Conservation (phyloP, 2,329 filamentous ascomycete species). For the Sordariomycetes sp. region DNA sequence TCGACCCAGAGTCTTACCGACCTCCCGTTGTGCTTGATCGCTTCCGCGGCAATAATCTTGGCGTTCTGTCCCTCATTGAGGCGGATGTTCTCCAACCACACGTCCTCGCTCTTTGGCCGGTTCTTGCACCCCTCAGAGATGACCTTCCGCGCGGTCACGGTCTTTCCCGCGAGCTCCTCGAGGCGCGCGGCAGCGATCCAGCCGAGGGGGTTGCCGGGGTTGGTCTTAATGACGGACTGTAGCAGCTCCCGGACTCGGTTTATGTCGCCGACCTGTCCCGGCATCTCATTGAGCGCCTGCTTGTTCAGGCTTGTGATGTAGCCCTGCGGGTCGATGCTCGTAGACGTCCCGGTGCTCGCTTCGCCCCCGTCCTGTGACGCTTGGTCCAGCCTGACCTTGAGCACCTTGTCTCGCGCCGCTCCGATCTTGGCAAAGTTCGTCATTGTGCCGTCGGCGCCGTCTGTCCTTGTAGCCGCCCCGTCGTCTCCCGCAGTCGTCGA, state of each 20-base stretch:
- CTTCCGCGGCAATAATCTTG: slow-evolving; percentile 88
- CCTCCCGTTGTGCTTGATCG: slow-evolving; percentile 81
- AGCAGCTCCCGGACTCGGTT: slow-evolving; percentile 84
- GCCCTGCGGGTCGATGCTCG: slow-evolving; percentile 87
- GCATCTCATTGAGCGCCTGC: slow-evolving; percentile 66
- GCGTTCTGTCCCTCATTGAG: slow-evolving; percentile 88
- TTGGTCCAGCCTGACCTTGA: slow-evolving; percentile 88
- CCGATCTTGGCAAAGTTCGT: slow-evolving; percentile 98
- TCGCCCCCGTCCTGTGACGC: slow-evolving; percentile 63
- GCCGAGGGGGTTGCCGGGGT: slow-evolving; percentile 85
- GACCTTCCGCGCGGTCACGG: slow-evolving; percentile 76
- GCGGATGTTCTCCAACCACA: slow-evolving; percentile 92
- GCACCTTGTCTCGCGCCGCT: slow-evolving; percentile 87
- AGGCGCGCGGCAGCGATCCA: slow-evolving; percentile 92
- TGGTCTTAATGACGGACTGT: slow-evolving; percentile 96
- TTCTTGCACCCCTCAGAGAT: slow-evolving; percentile 82
- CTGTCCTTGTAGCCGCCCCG: slow-evolving; percentile 36
- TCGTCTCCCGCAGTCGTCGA: slow-evolving; percentile 85
- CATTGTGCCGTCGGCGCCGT: slow-evolving; percentile 72
- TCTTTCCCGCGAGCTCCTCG: slow-evolving; percentile 87
- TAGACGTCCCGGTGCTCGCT: slow-evolving; percentile 66
- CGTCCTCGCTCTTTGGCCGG: slow-evolving; percentile 89
- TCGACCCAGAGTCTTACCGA: slow-evolving; percentile 90
- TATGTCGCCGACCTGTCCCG: slow-evolving; percentile 85
- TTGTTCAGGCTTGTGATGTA: slow-evolving; percentile 89